Evolutionary conservation across 352 stramenopile species (phyloP).

Genomic region (Thraustotheca clavata): DNA sequence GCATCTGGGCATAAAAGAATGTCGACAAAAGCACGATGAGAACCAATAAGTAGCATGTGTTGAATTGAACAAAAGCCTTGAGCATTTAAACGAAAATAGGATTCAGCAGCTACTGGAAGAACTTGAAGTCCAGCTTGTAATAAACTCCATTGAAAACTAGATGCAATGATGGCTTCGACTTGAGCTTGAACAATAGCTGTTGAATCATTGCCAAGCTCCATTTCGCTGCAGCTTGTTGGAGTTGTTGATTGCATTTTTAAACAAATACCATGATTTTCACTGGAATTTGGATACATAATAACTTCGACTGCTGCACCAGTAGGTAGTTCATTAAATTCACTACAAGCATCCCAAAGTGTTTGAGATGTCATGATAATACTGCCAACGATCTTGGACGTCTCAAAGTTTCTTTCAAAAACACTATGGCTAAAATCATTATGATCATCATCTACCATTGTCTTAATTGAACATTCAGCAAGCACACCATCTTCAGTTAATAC

Average conservation of each 20-base stretch:
- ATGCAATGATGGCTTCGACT: conserved; percentile 27
- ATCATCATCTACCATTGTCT: conserved; percentile 63
- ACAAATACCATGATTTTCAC: conserved; percentile 18
- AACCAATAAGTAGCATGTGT: conserved; percentile 65
- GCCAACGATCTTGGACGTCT: conserved; percentile 58
- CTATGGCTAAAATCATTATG: conserved; percentile 54
- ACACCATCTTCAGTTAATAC: conserved; percentile 47
- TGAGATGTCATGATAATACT: conserved; percentile 79
- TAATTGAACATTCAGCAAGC: conserved; percentile 79
- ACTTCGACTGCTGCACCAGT: conserved; percentile 73
- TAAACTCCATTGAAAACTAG: conserved; percentile 73
- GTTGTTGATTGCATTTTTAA: conserved; percentile 62
- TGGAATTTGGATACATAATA: conserved; percentile 35
- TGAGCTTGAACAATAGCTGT: conserved; percentile 73
- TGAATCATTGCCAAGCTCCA: conserved; percentile 60
- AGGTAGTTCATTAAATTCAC: conserved; percentile 75
- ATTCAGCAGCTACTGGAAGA: conserved; percentile 62
- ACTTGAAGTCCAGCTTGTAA: conserved; percentile 78
- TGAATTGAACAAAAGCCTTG: conserved; percentile 75
- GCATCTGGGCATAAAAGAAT: conserved; percentile 74
- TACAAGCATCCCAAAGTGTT: conserved; percentile 68
- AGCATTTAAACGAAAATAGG: conserved; percentile 73
- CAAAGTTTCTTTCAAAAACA: conserved; percentile 74
- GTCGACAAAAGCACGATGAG: conserved; percentile 73
- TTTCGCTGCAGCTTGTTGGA: conserved; percentile 70